Base-by-base conservation (phyloP, 2,329 filamentous ascomycete genomes). In the Cladorrhinum sp. region DNA sequence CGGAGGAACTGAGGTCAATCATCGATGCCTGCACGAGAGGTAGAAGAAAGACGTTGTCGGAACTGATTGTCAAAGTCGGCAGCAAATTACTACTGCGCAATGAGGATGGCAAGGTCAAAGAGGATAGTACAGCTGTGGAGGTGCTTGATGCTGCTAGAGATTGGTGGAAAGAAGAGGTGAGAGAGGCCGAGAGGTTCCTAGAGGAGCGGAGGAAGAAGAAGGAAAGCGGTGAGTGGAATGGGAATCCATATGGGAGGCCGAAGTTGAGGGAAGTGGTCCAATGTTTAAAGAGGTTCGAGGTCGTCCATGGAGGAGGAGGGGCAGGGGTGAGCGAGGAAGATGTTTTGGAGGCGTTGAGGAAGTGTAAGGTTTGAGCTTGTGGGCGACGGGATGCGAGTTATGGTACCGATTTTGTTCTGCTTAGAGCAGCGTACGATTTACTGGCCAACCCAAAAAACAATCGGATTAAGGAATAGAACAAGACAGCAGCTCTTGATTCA, bases 1-100 rank as follows among this genome's bases (percentile, higher is more conserved):
- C 82, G 1, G 67, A 65, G 16, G 71, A 70, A 28, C 72, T 86
- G 56, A 74, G 78, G 28, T 66, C 66, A 6, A 75, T 85, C 50
- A 82, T 86, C 58, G 77, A 82, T 62, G 72, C 74, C 21, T 86
- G 82, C 65, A 85, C 83, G 1, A 70, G 73, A 16, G 82, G 82
- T 18, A 75, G 79, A 56, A 75, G 79, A 51, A 66, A 71, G 1
- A 76, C 76, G 6, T 72, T 85, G 57, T 79, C 77, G 65, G 76
- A 69, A 48, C 64, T 75, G 55, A 74, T 85, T 33, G 73, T 77
- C 24, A 75, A 82, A 36, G 73, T 74, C 57, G 74, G 76, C 0
- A 79, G 79, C 66, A 75, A 74, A 60, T 73, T 85, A 5, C 74
- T 82, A 1, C 69, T 84, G 55, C 73, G 76, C 10, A 66, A 70